A percentile compares a stretch with the other conserved stretches of the same genome.
phyloP scores from a whole-genome alignment of 176 grass and related monocot species.

The Lolium multiflorum region DNA sequence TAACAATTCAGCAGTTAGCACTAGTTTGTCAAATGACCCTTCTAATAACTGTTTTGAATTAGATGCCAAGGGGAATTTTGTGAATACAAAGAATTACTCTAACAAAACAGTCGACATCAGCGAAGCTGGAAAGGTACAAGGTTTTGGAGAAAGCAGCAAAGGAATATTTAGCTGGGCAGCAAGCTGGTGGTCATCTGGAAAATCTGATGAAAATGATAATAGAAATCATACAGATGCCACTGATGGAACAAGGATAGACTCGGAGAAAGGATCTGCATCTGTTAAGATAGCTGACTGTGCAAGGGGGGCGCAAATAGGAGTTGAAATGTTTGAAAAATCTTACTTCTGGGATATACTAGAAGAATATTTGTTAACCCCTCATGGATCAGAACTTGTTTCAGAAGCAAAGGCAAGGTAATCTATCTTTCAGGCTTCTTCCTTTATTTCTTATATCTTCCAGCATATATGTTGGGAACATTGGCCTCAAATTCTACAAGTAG shows the following conservation, averaged over 20 bases:
- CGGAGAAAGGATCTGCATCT: conserved; percentile 17
- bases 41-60: conserved; percentile 14
- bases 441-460: background rate
- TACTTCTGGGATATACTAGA: conserved; percentile 54
- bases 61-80: conserved; percentile 7
- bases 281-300: conserved; percentile 27
- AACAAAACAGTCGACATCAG: conserved; percentile 2
- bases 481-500: background rate
- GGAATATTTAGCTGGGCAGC: conserved; percentile 38
- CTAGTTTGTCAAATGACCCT: conserved; percentile 5
- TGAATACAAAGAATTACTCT: background rate
- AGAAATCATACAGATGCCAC: background rate
- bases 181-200: conserved; percentile 39
- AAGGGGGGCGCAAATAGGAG: conserved; percentile 25
- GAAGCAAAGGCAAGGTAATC: conserved; percentile 56
- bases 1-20: conserved; percentile 1
- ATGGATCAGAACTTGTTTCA: conserved; percentile 46
- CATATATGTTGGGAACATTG: conserved; percentile 12
- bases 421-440: background rate
- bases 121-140: conserved; percentile 25
- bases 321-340: conserved; percentile 50
- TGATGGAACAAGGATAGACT: conserved; percentile 11
- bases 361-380: conserved; percentile 46
- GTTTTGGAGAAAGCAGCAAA: conserved; percentile 10
- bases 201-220: conserved; percentile 32